These are phyloP conservation scores for Geotrichum restrictum DNA, from an alignment of 1,139 yeast genomes.

Conservation along the genomic window DNA sequence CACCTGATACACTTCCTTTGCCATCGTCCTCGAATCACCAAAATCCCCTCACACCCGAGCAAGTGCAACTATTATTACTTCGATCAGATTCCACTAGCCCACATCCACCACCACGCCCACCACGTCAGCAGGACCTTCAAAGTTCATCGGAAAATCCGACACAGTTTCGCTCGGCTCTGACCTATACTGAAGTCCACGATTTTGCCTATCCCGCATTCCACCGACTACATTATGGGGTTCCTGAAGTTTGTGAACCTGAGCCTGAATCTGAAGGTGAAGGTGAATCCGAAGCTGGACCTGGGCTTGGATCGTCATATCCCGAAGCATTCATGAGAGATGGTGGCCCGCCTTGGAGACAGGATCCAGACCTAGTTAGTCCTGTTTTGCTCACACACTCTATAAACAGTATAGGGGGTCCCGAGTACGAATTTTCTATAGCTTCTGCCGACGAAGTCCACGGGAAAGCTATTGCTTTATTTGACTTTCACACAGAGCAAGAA, in stretches of 20 bases:
- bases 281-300: no score
- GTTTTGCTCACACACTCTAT: conserved; percentile 28
- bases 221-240: conserved; percentile 61
- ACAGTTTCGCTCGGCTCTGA: conserved; percentile 37
- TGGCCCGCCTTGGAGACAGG: conserved; percentile 38
- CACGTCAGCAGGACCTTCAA: no score
- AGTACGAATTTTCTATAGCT: conserved; percentile 35
- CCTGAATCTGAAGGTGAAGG: background rate
- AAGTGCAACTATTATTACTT: background rate
- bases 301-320: no score
- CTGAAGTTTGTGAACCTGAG: conserved; percentile 1
- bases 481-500: conserved; percentile 87
- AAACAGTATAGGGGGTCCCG: conserved; percentile 34
- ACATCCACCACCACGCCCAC: conserved; percentile 7
- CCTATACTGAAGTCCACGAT: conserved; percentile 57
- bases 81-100: background rate
- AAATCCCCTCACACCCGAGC: background rate
- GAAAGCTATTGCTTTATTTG: conserved; percentile 79
- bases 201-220: conserved; percentile 68
- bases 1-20: conserved; percentile 1
- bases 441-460: conserved; percentile 47
- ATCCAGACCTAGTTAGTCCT: conserved; percentile 33
- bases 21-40: background rate
- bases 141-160: conserved; percentile 14
- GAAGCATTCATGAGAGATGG: conserved; percentile 25